A percentile compares a stretch with the other conserved stretches of the same genome.
phyloP scores from a whole-genome alignment of 805 yeast genomes.

The Kodamaea fukazawae region DNA sequence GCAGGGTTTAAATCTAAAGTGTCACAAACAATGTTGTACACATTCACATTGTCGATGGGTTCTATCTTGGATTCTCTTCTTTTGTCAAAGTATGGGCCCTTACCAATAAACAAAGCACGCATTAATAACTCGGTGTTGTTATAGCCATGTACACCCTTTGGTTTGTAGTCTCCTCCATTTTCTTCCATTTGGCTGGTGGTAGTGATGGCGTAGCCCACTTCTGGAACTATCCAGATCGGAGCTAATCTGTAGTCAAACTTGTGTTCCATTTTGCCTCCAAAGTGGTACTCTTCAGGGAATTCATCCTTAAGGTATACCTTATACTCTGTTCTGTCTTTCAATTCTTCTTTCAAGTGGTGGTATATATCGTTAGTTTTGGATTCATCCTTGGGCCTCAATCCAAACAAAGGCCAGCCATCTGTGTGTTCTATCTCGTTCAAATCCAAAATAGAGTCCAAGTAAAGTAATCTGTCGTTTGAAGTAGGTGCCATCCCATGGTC shows the following conservation, averaged over 20 bases:
- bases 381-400: conserved; percentile 56
- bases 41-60: conserved; percentile 72
- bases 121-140: conserved; percentile 72
- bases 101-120: conserved; percentile 78
- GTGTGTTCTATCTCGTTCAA: conserved; percentile 52
- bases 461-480: conserved; percentile 61
- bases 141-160: conserved; percentile 84
- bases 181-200: conserved; percentile 56
- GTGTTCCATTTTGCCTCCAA: conserved; percentile 43
- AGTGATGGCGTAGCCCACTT: conserved; percentile 73
- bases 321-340: conserved; percentile 33
- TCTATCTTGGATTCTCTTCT: conserved; percentile 33
- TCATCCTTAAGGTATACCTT: conserved; percentile 53
- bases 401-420: conserved; percentile 87
- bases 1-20: conserved; percentile 50
- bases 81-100: conserved; percentile 71
- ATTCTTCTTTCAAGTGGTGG: conserved; percentile 37
- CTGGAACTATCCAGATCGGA: conserved; percentile 82
- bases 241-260: conserved; percentile 64
- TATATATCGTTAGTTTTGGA: conserved; percentile 44
- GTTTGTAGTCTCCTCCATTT: conserved; percentile 49
- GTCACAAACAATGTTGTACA: conserved; percentile 74
- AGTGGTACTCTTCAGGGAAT: conserved; percentile 51
- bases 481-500: conserved; percentile 97
- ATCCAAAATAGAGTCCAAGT: conserved; percentile 70